Evolutionary conservation across 1,139 yeast genomes (phyloP).

Genomic region (Magnusiomyces paraingens): DNA sequence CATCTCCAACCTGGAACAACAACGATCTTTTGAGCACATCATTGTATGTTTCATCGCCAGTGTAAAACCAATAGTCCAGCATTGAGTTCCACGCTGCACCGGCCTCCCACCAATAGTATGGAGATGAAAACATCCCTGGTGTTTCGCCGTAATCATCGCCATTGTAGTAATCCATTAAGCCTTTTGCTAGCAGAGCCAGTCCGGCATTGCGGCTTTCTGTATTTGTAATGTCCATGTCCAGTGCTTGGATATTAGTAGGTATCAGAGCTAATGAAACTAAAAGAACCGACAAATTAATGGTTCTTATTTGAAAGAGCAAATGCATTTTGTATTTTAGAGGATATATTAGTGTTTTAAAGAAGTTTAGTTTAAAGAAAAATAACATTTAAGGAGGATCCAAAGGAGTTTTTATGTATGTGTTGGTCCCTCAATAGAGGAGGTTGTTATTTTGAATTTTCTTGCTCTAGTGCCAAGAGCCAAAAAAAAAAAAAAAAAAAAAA

Average conservation of each 20-base stretch:
- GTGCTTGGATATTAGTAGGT: neutral
- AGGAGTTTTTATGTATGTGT: no score
- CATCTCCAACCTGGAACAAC: slow-evolving; percentile 58
- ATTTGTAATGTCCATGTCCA: slow-evolving; percentile 21
- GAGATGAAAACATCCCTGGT: slow-evolving; percentile 67
- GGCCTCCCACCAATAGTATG: slow-evolving; percentile 94
- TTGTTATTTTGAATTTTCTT: no score
- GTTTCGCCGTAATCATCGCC: slow-evolving; percentile 53
- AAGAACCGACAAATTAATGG: neutral
- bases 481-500: no score
- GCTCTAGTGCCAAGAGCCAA: no score
- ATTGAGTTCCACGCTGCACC: slow-evolving; percentile 83
- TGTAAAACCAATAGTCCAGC: slow-evolving; percentile 58
- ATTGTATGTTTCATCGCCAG: slow-evolving; percentile 56
- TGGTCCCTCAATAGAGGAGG: no score
- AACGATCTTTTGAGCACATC: slow-evolving; percentile 51
- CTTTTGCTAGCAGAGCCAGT: slow-evolving; percentile 52
- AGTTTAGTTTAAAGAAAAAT: neutral
- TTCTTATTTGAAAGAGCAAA: neutral
- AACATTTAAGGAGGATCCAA: no score
- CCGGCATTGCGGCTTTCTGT: slow-evolving; percentile 34
- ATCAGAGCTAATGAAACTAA: neutral
- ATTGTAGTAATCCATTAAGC: slow-evolving; percentile 77
- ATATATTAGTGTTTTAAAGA: neutral
- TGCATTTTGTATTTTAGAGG: neutral